Conservation (phyloP, 2,329 filamentous ascomycete species). For the Fusarium goolgardi region DNA sequence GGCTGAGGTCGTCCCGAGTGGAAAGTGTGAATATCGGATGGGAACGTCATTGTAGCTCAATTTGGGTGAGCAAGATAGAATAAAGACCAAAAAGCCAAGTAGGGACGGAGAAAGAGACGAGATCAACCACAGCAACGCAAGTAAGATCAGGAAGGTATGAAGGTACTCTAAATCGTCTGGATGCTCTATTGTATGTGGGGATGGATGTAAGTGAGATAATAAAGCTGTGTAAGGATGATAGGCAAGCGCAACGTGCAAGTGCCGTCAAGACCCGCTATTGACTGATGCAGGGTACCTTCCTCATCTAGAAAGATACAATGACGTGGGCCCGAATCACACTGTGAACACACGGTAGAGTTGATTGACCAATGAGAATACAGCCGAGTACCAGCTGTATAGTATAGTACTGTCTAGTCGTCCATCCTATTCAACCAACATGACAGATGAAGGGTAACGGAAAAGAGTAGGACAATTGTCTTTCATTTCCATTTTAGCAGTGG, state of each 20-base stretch:
- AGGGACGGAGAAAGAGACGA: background rate
- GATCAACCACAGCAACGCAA: background rate
- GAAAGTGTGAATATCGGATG: constrained; percentile 70
- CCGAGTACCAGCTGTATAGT: background rate
- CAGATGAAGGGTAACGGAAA: background rate
- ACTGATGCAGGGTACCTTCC: constrained; percentile 27
- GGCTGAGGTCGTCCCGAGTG: constrained; percentile 77
- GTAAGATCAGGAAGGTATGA: background rate
- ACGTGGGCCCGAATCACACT: constrained; percentile 11
- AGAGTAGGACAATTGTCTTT: background rate
- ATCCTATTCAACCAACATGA: background rate
- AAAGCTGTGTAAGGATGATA: constrained; percentile 17
- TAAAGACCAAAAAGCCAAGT: background rate
- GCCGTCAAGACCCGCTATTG: constrained; percentile 14
- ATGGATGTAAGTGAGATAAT: constrained; percentile 21
- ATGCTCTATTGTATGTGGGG: constrained; percentile 13
- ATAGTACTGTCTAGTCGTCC: background rate
- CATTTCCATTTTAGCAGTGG: background rate
- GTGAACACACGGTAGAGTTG: constrained; percentile 11
- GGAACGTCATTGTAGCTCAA: constrained; percentile 50
- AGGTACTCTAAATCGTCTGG: background rate
- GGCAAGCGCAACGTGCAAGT: background rate
- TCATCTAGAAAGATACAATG: constrained; percentile 26
- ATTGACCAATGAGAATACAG: constrained; percentile 4
- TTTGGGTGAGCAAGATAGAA: background rate